Percentiles rank a stretch among this genome's conserved stretches.
Conservation (phyloP, 805 yeast genomes). For the Kodamaea sagamina region DNA sequence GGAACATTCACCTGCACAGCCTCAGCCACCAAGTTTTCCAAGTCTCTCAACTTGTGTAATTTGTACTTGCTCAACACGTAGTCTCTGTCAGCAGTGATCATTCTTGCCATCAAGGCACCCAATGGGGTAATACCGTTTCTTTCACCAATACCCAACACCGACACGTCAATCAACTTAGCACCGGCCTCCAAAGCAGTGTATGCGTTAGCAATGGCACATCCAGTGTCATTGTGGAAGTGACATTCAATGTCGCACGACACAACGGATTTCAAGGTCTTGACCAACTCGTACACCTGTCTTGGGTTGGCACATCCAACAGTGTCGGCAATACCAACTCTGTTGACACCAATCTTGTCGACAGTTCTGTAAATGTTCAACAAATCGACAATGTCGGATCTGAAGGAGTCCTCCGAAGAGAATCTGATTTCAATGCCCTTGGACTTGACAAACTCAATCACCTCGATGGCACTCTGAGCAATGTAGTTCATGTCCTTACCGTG, state of each 20-base stretch:
- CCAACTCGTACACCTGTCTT: constrained; percentile 96
- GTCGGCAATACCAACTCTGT: constrained; percentile 98
- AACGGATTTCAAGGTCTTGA: constrained; percentile 88
- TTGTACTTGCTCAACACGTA: constrained; percentile 93
- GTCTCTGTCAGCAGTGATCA: constrained; percentile 98
- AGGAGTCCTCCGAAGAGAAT: constrained; percentile 95
- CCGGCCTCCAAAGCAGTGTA: constrained; percentile 98
- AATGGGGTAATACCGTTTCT: constrained; percentile 97
- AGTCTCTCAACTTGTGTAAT: constrained; percentile 91
- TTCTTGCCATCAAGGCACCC: constrained; percentile 98
- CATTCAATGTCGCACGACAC: constrained; percentile 97
- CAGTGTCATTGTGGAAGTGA: constrained; percentile 98
- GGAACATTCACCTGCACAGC: constrained; percentile 97
- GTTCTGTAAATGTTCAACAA: constrained; percentile 93
- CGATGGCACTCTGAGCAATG: constrained; percentile 93
- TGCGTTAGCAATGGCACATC: constrained; percentile 98
- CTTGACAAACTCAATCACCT: constrained; percentile 96
- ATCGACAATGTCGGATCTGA: constrained; percentile 95
- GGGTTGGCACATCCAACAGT: constrained; percentile 99
- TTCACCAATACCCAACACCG: constrained; percentile 97
- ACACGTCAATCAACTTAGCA: constrained; percentile 90
- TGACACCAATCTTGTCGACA: constrained; percentile 95
- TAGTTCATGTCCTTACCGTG: constrained; percentile 99
- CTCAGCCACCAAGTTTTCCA: constrained; percentile 94
- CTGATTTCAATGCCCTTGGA: constrained; percentile 95